Evolutionary conservation across 768 basidiomycete genomes (phyloP), one percentile per base, ranked within the genome.

Genomic region (Terana coerulea): DNA sequence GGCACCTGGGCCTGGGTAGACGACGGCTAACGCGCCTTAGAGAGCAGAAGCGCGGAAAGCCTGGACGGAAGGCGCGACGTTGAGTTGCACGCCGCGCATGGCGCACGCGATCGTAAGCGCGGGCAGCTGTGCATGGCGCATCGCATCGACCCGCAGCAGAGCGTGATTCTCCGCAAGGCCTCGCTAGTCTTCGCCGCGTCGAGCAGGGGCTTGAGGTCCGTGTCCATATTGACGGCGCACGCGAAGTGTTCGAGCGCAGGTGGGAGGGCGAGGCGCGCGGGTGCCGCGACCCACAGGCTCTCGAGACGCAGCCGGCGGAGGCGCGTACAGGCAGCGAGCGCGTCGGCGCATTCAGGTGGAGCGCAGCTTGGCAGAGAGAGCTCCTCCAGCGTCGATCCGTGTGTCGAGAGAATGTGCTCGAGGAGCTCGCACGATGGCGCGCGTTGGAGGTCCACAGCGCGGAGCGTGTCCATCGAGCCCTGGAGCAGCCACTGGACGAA

Each of bases 401-500:
- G 79, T 10, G 73, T 67, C 41, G 68, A 65, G 24, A 81, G 67
- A 45, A 88, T 62, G 61, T 76, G 74, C 47, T 84, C 77, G 42
- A 89, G 69, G 42, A 84, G 58, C 12, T 78, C 74, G 7, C 66
- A 52, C 36, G 77, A 73, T 1, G 85, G 84, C 54, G 86, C 80
- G 51, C 84, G 74, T 45, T 78, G 78, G 49, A 88, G 69, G 49
- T 83, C 79, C 49, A 88, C 69, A 26, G 69, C 65, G 49, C 72
- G 72, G 40, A 86, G 71, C n/a, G 72, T 72, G 37, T 63, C 64
- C 21, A 66, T 57, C 29, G 84, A 84, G 51, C 78, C 73, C 59
- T 79, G 76, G 22, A 88, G 79, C 50, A 90, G 78, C 87, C 86
- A 88, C 31, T 76, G 71, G 58, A 86, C 67, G 65, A 88, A 83